phyloP scores from a whole-genome alignment of 2,329 filamentous ascomycete genomes.

The Botrytis porri region DNA sequence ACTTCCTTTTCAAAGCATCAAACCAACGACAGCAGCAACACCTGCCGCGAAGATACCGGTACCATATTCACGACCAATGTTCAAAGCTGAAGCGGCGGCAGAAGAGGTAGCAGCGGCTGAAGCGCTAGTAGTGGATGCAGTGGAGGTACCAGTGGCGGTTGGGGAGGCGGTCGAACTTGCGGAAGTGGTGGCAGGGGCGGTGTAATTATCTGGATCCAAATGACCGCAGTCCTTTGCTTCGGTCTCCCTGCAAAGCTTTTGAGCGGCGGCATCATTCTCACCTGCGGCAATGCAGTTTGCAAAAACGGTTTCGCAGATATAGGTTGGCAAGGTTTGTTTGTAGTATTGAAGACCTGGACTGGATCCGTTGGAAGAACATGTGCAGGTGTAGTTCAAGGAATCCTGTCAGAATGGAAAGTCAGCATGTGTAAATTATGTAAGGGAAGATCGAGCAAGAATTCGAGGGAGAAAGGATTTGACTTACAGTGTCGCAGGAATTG shows the following conservation, averaged over 20 bases:
- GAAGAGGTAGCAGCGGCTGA: conserved; percentile 33
- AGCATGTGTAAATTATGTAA: not conserved
- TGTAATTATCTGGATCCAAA: conserved; percentile 33
- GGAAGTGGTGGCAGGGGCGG: conserved; percentile 33
- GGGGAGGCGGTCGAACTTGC: conserved; percentile 40
- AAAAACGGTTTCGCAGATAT: conserved; percentile 54
- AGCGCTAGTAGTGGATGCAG: conserved; percentile 33
- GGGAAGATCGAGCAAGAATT: conserved; percentile 13
- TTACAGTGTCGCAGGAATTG: conserved; percentile 58
- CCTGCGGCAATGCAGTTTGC: conserved; percentile 46
- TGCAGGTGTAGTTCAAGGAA: conserved; percentile 54
- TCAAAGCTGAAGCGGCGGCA: conserved; percentile 45
- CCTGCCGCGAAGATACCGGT: conserved; percentile 47
- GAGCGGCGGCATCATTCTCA: conserved; percentile 45
- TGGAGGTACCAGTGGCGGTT: conserved; percentile 30
- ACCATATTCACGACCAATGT: conserved; percentile 43
- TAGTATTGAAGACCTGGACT: conserved; percentile 55
- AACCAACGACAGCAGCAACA: conserved; percentile 52
- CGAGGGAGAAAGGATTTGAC: conserved; percentile 30
- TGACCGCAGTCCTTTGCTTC: conserved; percentile 50
- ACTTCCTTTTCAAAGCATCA: conserved; percentile 49
- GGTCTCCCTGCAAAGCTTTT: conserved; percentile 46
- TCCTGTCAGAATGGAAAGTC: conserved; percentile 37
- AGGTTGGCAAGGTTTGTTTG: conserved; percentile 56
- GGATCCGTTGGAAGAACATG: conserved; percentile 52